These are phyloP conservation scores for Amphirosellinia nigrospora DNA, from an alignment of 495 filamentous ascomycete genomes.

Conservation along the genomic window DNA sequence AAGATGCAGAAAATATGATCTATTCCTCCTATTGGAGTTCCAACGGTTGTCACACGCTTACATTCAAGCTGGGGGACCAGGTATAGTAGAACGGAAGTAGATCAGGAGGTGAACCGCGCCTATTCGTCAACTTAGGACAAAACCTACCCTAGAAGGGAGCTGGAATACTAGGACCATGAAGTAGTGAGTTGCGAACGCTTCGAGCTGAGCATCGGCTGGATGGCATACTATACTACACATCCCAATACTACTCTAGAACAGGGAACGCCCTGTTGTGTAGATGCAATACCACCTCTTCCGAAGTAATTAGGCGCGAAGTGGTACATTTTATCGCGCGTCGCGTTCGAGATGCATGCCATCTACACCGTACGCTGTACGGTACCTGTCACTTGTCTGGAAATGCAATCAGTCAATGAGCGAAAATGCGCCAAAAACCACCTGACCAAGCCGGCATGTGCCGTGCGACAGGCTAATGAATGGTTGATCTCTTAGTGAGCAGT, in stretches of 20 bases:
- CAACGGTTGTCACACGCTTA: neutral
- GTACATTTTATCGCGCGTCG: neutral
- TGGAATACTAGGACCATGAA: neutral
- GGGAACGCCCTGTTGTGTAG: neutral
- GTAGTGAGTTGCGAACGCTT: neutral
- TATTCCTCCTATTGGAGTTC: neutral
- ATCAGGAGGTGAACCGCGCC: slow-evolving; percentile 8
- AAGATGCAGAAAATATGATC: neutral
- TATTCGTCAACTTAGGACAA: neutral
- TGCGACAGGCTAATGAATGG: neutral
- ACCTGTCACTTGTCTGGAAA: neutral
- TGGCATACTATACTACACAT: neutral
- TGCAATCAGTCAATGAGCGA: neutral
- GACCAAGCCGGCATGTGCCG: slow-evolving; percentile 9
- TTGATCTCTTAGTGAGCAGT: neutral
- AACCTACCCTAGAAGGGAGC: neutral
- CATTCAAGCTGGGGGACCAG: neutral
- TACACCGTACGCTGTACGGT: neutral
- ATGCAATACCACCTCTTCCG: neutral
- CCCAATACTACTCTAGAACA: slow-evolving; percentile 7
- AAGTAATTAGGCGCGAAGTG: neutral
- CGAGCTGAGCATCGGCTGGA: neutral
- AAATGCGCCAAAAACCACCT: slow-evolving; percentile 3
- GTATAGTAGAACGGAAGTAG: neutral
- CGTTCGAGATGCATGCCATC: neutral